Percentiles rank a stretch among this genome's conserved stretches.
Evolutionary conservation across 352 stramenopile genomes (phyloP).

Genomic region (Globisporangium carolinianum): DNA sequence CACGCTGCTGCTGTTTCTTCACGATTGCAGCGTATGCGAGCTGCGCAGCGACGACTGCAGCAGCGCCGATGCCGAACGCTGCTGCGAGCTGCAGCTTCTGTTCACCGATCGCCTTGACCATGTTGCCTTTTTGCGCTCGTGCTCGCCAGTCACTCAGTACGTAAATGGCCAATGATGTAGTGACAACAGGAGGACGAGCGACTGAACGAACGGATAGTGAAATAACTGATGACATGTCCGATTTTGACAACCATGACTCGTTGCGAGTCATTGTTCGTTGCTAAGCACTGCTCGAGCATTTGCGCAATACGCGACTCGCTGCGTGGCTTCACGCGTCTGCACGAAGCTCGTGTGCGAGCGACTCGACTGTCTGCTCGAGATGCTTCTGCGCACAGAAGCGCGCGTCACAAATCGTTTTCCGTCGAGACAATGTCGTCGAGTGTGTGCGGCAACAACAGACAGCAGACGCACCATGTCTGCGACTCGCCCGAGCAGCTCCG

Average conservation of each 20-base stretch:
- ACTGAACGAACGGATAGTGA: not conserved
- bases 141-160: not conserved
- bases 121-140: constrained; percentile 12
- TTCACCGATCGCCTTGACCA: constrained; percentile 40
- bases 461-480: constrained; percentile 28
- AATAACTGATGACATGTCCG: not conserved
- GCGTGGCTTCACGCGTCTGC: not conserved
- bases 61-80: constrained; percentile 56
- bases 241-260: not conserved
- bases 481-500: constrained; percentile 22
- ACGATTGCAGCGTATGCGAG: constrained; percentile 26
- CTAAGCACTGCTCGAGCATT: too few relatives aligned
- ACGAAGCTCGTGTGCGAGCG: not conserved
- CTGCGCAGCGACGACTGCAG: constrained; percentile 34
- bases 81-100: constrained; percentile 27
- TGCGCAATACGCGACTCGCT: too few relatives aligned
- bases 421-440: too few relatives aligned
- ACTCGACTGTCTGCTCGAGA: not conserved
- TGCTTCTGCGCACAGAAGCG: not conserved
- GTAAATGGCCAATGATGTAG: not conserved
- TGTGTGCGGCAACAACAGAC: too few relatives aligned
- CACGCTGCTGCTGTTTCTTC: constrained; percentile 13
- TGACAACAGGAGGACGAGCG: not conserved
- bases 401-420: not conserved
- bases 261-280: too few relatives aligned